phyloP scores from a whole-genome alignment of 176 grass and related monocot genomes.

The Aegilops longissima region DNA sequence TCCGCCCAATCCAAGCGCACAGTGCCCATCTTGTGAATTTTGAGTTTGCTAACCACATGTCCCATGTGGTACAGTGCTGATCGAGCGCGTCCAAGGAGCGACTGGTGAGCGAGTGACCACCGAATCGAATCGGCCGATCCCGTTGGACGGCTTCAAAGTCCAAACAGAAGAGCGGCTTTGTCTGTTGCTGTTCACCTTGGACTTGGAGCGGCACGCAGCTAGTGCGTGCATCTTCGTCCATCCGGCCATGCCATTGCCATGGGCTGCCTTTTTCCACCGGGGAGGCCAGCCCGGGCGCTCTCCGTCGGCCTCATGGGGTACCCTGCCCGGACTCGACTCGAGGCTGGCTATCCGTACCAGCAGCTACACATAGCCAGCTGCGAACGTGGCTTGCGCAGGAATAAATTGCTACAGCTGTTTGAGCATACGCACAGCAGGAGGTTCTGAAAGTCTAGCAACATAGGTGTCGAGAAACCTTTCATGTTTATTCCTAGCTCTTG shows the following conservation, averaged over 20 bases:
- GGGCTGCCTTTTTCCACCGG: background rate
- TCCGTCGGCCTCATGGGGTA: background rate
- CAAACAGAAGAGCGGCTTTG: background rate
- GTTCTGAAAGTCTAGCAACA: background rate
- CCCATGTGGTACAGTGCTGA: background rate
- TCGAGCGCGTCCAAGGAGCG: background rate
- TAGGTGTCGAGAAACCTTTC: background rate
- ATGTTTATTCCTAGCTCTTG: background rate
- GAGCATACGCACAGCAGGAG: background rate
- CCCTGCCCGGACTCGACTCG: too few relatives aligned
- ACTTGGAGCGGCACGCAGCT: background rate
- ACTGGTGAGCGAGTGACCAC: background rate
- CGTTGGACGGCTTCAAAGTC: background rate
- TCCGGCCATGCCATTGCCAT: too few relatives aligned
- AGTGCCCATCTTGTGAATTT: background rate
- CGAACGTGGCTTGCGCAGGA: background rate
- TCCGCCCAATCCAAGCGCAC: background rate
- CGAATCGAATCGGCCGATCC: background rate
- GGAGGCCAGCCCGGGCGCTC: constrained; percentile 1
- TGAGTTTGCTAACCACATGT: too few relatives aligned
- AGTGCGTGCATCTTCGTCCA: too few relatives aligned
- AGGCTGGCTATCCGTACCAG: too few relatives aligned
- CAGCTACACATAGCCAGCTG: background rate
- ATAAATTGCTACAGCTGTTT: background rate
- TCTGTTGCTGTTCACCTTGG: background rate